Evolutionary conservation across 2,329 filamentous ascomycete species (phyloP).

Genomic region (Bipolaris zeicola): DNA sequence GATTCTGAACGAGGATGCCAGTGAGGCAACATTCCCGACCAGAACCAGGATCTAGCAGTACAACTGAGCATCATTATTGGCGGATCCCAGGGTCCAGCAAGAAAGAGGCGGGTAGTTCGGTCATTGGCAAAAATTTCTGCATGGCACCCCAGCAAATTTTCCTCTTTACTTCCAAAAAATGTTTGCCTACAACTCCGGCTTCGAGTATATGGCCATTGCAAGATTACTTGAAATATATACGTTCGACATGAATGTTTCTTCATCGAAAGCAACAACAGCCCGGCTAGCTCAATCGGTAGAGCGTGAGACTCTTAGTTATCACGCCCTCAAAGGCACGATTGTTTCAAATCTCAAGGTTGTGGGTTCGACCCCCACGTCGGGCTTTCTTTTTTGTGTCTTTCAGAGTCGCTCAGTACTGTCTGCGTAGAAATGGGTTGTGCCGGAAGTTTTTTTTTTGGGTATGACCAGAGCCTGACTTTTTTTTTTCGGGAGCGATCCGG

Average conservation of each 20-base stretch:
- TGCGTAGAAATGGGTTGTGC: background rate
- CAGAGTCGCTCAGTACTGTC: background rate
- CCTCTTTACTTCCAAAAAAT: background rate
- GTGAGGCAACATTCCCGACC: background rate
- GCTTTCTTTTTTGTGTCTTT: conserved; percentile 9
- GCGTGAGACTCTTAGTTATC: conserved; percentile 49
- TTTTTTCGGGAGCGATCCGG: background rate
- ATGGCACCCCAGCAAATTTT: background rate
- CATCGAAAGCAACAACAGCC: conserved; percentile 10
- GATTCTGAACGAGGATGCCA: too few relatives aligned
- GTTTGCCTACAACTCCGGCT: too few relatives aligned
- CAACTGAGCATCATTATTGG: background rate
- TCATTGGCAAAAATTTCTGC: background rate
- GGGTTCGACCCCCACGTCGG: conserved; percentile 19
- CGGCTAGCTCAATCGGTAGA: conserved; percentile 47
- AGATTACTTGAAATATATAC: background rate
- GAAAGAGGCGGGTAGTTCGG: conserved; percentile 1
- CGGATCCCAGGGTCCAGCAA: background rate
- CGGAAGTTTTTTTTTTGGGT: background rate
- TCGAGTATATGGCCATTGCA: background rate
- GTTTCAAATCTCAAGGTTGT: conserved; percentile 22
- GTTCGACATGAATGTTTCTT: too few relatives aligned
- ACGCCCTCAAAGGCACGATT: conserved; percentile 16
- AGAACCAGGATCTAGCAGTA: background rate
- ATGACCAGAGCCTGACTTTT: background rate